Conservation (phyloP, 73 alveolate genomes). For the Paramecium pentaurelia region DNA sequence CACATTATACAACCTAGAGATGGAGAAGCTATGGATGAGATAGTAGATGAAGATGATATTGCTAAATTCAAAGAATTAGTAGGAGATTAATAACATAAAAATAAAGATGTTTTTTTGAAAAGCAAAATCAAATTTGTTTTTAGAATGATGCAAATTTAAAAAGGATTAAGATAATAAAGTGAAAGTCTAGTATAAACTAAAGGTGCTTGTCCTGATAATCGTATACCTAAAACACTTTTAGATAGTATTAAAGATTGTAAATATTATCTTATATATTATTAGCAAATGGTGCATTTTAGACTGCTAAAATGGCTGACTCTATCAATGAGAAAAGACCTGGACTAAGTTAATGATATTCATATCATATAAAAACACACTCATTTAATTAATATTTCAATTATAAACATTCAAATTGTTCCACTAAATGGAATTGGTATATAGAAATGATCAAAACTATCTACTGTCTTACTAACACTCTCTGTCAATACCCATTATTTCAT, state of each 20-base stretch:
- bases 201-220: slow-evolving; percentile 87
- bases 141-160: slow-evolving; percentile 72
- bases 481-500: slow-evolving; percentile 14
- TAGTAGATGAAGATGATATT: slow-evolving; percentile 58
- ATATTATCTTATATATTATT: not conserved
- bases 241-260: slow-evolving; percentile 51
- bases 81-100: slow-evolving; percentile 28
- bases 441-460: not conserved
- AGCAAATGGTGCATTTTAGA: slow-evolving; percentile 59
- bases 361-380: not conserved
- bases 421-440: not conserved
- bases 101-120: slow-evolving; percentile 54
- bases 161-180: slow-evolving; percentile 69
- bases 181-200: slow-evolving; percentile 80
- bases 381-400: not conserved
- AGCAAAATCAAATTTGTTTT: slow-evolving; percentile 74
- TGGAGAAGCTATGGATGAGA: slow-evolving; percentile 65
- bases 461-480: not conserved
- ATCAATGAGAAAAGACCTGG: slow-evolving; percentile 63
- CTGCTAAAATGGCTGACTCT: slow-evolving; percentile 57
- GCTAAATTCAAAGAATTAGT: slow-evolving; percentile 24
- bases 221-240: slow-evolving; percentile 82
- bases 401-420: not conserved
- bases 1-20: slow-evolving; percentile 72
- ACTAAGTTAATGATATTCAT: not conserved